Evolutionary conservation across 1,284 basidiomycete species (phyloP), one percentile per base, ranked within the genome.

Genomic region (Ganoderma sinense): DNA sequence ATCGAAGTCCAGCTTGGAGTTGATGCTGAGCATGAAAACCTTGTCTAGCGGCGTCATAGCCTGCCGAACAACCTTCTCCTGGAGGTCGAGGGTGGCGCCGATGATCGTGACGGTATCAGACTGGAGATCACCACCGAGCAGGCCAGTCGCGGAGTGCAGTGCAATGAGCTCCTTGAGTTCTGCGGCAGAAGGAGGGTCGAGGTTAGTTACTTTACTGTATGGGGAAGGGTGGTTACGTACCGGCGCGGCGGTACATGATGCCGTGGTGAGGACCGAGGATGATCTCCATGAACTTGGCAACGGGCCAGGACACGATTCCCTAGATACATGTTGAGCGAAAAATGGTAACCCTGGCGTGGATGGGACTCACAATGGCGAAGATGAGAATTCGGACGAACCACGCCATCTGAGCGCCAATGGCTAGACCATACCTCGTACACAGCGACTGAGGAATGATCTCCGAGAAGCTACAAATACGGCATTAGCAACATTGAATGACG

Each of bases 401-500:
- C 0, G 94, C 95, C 85, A 96, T 95, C 70, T 93, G 92, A 0
- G 97, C 96, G 43, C 97, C 97, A 62, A 98, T 91, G 64, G 93
- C 91, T 3, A 98, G 86, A 33, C 97, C 97, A 83, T 97, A 93
- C 23, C 97, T 90, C 20, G 96, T 97, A 78, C 96, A 98, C 5
- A 97, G 81, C 2, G 92, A 93, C 81, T 95, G 90, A 0, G 96
- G 97, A 70, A 98, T 97, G 73, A 98, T 94, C 82, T 98, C 96
- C 53, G 93, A 85, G 78, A 96, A 95, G 72, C 94, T 94, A 74
- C 1, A 65, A 20, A 18, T 16, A n/a, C 11, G 3, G 39, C 20
- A 16, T 72, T 39, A 69, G 64, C 48, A 48, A 40, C n/a, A 41
- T 16, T 18, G 31, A 31, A 31, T 56, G 29, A 18, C 53, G 16